Evolutionary conservation across 148 eudicot species (phyloP), one percentile per base, ranked within the genome.

Genomic region (Rhododendron henanense): DNA sequence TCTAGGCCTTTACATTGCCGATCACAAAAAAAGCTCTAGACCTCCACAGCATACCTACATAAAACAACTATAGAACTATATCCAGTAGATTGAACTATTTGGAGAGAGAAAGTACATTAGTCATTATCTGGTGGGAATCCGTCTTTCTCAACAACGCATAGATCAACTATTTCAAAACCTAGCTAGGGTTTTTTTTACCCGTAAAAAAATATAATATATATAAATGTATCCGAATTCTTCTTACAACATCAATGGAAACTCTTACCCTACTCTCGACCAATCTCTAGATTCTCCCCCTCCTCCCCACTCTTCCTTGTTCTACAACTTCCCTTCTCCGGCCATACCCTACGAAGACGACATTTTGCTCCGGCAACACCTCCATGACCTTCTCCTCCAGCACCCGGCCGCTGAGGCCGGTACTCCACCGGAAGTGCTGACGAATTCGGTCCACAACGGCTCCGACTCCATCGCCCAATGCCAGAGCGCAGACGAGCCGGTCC

Each of bases 381-480:
- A 75, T 6, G 48, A 75, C n/a, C 79, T 75, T 7, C 19, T 75
- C 47, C 45, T 75, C 0, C 79, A 75, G 18, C 47, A 75, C 0
- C 79, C 79, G 3, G 21, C n/a, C 47, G n/a, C 25, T 18, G 47
- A 35, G 48, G n/a, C 78, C 16, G 5, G 21, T 15, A 4, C 10
- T 9, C 73, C 41, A 15, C 23, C 78, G 21, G 78, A 74, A 16
- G 5, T 15, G 11, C 3, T 11, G 39, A 16, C 45, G 78, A 16
- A 11, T 25, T 69, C 23, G 0, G 39, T 35, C 21, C 16, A 14
- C 44, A 73, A 11, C 44, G 31, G 11, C 33, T 3, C 74, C 0
- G 84, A 84, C 23, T 65, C 80, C 82, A 55, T 67, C 81, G 76
- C 85, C 55, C 73, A 39, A 50, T 15, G 53, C 6, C 51, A 45